Base-by-base conservation (phyloP, 495 filamentous ascomycete species). In the Copromyces sp. region DNA sequence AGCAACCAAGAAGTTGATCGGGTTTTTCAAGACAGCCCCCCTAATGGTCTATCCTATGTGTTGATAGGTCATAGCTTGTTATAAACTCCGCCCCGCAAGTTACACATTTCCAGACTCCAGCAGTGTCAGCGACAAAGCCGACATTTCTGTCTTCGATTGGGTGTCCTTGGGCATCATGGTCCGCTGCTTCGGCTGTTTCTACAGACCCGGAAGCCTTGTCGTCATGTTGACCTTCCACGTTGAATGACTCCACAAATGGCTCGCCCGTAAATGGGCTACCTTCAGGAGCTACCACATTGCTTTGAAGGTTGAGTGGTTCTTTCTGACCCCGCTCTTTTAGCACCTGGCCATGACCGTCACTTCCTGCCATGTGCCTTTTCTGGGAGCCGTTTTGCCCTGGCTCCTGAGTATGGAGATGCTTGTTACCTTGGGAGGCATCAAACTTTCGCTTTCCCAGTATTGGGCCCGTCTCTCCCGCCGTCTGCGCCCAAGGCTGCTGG, bases 21-120 rank as follows among this genome's bases (percentile, higher is more conserved):
- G 35, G 1, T 37, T 37, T 37, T 8, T 42, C 40, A 42, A 44
- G 6, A 53, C 45, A 53, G 2, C 4, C 1, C 45, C 4, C 35
- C 35, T 3, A 3, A 37, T 3, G 5, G 5, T 17, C 17, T 14
- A 0, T 42, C 16, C 5, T 42, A 42, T 42, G 41, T 7, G 0
- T 7, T 17, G 16, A 17, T 17, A 42, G 16, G 4, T 0, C 0
- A 2, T 7, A 0, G 4, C 16, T 2, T 17, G 1, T 0, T 16
- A 0, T 17, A 42, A 42, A 42, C 41, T 2, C 14, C 7, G 0
- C 5, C 0, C 7, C 16, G 41, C 41, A 45, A 9, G 7, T n/a
- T 45, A 0, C 42, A 45, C 42, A 45, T n/a, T 9, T 9, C 42
- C 44, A 45, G 44, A 2, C 1, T 9, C 2, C 9, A 45, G 44